Percentiles rank a stretch among this genome's conserved stretches.
Conservation (phyloP, 441 rosid genomes). For the Metrosideros polymorpha region DNA sequence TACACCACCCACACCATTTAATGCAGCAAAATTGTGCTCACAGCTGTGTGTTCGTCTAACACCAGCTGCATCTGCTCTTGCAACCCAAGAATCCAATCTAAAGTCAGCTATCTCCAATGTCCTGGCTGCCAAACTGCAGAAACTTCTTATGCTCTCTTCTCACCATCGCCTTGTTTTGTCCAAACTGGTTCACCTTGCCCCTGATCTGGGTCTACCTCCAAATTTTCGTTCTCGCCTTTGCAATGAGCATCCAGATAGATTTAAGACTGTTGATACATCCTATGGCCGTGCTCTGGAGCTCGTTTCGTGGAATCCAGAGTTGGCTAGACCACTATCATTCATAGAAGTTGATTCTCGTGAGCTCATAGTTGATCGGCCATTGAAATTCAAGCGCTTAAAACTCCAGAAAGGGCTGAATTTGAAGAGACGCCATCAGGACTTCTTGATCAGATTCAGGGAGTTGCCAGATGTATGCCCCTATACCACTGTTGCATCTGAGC, state of each 20-base stretch:
- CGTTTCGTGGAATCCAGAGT: slow-evolving; percentile 53
- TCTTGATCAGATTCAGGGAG: slow-evolving; percentile 57
- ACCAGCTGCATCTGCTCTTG: slow-evolving; percentile 53
- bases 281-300: slow-evolving; percentile 87
- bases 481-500: slow-evolving; percentile 26
- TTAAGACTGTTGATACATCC: slow-evolving; percentile 67
- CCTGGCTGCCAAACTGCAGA: slow-evolving; percentile 72
- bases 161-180: slow-evolving; percentile 60
- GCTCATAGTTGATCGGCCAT: slow-evolving; percentile 74
- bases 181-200: slow-evolving; percentile 74
- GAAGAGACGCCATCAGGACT: slow-evolving; percentile 51
- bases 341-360: slow-evolving; percentile 21
- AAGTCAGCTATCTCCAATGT: slow-evolving; percentile 41
- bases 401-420: slow-evolving; percentile 70
- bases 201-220: slow-evolving; percentile 85
- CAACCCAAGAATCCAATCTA: slow-evolving; percentile 37
- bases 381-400: slow-evolving; percentile 64
- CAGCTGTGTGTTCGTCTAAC: slow-evolving; percentile 78
- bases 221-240: slow-evolving; percentile 80
- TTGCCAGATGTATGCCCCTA: slow-evolving; percentile 68
- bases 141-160: slow-evolving; percentile 80
- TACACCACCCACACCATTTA: slow-evolving; percentile 50
- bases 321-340: slow-evolving; percentile 39
- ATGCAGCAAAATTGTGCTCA: slow-evolving; percentile 47
- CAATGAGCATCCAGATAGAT: slow-evolving; percentile 61